phyloP scores from a whole-genome alignment of 768 basidiomycete genomes.

The Phanerochaete sordida region DNA sequence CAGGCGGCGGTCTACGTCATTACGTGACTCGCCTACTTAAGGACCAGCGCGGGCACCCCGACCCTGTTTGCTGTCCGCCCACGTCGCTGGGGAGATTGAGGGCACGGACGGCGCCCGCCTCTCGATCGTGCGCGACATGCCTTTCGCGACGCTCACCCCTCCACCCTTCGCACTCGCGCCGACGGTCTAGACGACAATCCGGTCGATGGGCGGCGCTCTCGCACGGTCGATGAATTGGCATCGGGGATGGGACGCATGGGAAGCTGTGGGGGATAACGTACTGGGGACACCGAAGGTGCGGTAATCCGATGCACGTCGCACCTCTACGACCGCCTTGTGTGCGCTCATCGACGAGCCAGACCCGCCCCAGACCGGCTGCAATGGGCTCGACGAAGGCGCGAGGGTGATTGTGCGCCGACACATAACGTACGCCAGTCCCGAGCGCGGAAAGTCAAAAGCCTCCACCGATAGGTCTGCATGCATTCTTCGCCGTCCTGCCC shows the following conservation, averaged over 20 bases:
- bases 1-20: not conserved
- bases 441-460: not conserved
- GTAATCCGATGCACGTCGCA: not conserved
- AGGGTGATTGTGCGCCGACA: not conserved
- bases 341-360: not conserved
- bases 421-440: not conserved
- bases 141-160: not conserved
- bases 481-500: too few relatives aligned
- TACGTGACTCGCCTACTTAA: not conserved
- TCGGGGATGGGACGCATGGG: too few relatives aligned
- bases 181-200: not conserved
- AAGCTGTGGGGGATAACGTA: too few relatives aligned
- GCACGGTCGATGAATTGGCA: not conserved
- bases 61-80: not conserved
- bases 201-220: too few relatives aligned
- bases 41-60: not conserved
- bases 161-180: not conserved
- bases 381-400: not conserved
- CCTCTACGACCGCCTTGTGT: not conserved
- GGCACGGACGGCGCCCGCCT: not conserved
- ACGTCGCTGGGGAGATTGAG: not conserved
- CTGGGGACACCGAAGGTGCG: not conserved
- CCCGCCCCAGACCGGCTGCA: not conserved
- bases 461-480: not conserved
- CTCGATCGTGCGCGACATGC: not conserved